Evolutionary conservation across 192 early-diverging fungal species (phyloP).

Genomic region (Coemansia sp.): DNA sequence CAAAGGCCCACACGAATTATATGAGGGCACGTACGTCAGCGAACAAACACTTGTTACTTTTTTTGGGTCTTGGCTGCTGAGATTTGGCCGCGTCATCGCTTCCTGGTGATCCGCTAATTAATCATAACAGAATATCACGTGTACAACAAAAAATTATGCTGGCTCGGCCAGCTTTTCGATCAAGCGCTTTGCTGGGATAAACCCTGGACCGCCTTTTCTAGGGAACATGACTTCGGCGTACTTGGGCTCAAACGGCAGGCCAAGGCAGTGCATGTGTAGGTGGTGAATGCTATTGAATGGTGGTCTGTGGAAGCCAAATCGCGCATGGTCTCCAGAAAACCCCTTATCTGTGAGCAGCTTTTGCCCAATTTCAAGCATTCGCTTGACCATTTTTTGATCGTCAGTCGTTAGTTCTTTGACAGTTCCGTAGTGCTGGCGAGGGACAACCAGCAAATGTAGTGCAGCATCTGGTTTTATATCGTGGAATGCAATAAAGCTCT

Average conservation of each 20-base stretch:
- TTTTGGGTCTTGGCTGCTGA: neutral
- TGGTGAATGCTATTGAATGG: conserved; percentile 54
- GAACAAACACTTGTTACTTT: neutral
- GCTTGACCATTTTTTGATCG: conserved; percentile 35
- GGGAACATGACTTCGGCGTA: conserved; percentile 41
- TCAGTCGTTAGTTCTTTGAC: conserved; percentile 31
- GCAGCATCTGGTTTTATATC: conserved; percentile 49
- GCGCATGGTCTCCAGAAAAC: conserved; percentile 22
- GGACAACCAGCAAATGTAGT: conserved; percentile 45
- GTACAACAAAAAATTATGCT: too few relatives aligned
- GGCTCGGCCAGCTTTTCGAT: conserved; percentile 9
- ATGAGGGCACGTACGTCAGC: neutral
- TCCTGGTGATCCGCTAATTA: neutral
- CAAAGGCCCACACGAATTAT: neutral
- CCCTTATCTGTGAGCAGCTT: conserved; percentile 29
- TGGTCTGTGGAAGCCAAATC: conserved; percentile 53
- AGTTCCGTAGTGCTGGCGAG: conserved; percentile 41
- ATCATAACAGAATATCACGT: too few relatives aligned
- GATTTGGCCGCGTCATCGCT: conserved; percentile 10
- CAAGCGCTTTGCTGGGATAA: conserved; percentile 26
- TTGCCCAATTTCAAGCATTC: conserved; percentile 41
- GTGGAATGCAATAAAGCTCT: conserved; percentile 40
- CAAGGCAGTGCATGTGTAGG: conserved; percentile 55
- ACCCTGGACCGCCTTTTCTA: conserved; percentile 18
- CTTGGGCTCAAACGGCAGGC: conserved; percentile 41